A percentile compares a stretch with the other conserved stretches of the same genome.
phyloP scores from a whole-genome alignment of 805 yeast species.

The Yarrowia osloensis region DNA sequence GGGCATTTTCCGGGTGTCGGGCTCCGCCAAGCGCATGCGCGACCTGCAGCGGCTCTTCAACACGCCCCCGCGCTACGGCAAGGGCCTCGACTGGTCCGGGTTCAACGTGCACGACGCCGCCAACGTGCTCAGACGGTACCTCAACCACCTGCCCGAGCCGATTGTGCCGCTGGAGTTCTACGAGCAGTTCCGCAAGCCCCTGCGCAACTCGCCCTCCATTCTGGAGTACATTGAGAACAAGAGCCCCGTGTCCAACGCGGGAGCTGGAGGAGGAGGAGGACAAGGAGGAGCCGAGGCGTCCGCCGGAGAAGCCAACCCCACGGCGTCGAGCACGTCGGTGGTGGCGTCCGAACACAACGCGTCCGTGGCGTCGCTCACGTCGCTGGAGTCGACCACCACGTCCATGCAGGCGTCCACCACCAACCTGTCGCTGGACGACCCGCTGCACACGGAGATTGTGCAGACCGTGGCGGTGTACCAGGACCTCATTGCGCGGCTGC shows the following conservation, averaged over 20 bases:
- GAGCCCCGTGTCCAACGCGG: constrained; percentile 44
- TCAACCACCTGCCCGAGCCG: constrained; percentile 90
- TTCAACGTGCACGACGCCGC: constrained; percentile 97
- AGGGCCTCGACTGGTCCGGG: constrained; percentile 86
- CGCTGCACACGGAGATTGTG: constrained; percentile 35
- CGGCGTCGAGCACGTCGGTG: constrained; percentile 15
- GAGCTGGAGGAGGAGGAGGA: background rate
- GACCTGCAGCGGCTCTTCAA: constrained; percentile 83
- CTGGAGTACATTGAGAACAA: constrained; percentile 65
- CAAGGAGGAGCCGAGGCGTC: background rate
- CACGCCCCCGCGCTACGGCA: constrained; percentile 86
- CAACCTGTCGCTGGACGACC: constrained; percentile 29
- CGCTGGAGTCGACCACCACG: constrained; percentile 19
- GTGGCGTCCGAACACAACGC: constrained; percentile 1
- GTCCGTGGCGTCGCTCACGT: constrained; percentile 19
- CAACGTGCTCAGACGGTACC: constrained; percentile 77
- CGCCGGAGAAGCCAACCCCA: background rate
- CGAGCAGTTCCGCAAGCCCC: constrained; percentile 75
- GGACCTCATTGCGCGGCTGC: constrained; percentile 63
- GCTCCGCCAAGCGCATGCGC: constrained; percentile 83
- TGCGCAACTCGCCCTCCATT: constrained; percentile 61
- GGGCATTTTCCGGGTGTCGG: constrained; percentile 93
- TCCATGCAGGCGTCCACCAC: constrained; percentile 22
- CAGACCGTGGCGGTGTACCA: constrained; percentile 72
- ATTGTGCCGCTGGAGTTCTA: constrained; percentile 77